Conservation (phyloP, 176 grass and related monocot species). For the Eragrostis nindensis region DNA sequence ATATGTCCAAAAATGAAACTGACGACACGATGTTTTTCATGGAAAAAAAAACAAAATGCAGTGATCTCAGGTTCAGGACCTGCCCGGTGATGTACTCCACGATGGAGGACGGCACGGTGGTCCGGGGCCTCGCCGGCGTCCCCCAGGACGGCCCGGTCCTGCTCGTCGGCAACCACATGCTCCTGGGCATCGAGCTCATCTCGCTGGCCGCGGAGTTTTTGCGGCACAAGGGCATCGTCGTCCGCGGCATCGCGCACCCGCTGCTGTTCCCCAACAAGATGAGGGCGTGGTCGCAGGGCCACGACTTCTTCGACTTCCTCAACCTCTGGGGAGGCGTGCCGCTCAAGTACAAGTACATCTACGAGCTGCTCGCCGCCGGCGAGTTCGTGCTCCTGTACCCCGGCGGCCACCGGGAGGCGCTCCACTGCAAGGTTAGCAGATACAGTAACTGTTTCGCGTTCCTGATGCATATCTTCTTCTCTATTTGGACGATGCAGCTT, state of each 20-base stretch:
- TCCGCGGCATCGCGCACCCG: conserved; percentile 65
- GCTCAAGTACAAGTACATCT: conserved; percentile 48
- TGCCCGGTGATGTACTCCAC: conserved; percentile 73
- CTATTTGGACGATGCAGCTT: background rate
- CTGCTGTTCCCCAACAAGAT: conserved; percentile 52
- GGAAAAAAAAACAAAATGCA: conserved; percentile 23
- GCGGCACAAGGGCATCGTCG: conserved; percentile 42
- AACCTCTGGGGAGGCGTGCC: conserved; percentile 70
- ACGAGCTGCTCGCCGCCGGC: conserved; percentile 53
- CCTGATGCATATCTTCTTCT: background rate
- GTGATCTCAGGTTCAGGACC: conserved; percentile 48
- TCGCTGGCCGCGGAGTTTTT: conserved; percentile 57
- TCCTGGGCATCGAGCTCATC: conserved; percentile 67
- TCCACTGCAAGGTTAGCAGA: conserved; percentile 59
- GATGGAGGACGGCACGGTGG: conserved; percentile 48
- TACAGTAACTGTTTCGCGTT: too few species aligned
- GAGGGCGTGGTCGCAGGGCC: conserved; percentile 48
- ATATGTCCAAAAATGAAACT: background rate
- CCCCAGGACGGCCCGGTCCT: conserved; percentile 64
- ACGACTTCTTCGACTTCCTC: conserved; percentile 69
- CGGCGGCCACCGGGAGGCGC: conserved; percentile 62
- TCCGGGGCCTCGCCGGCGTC: conserved; percentile 55
- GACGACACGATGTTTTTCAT: background rate
- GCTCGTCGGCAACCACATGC: conserved; percentile 81
- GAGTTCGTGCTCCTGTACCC: conserved; percentile 79